Percentiles rank a stretch among this genome's conserved stretches.
Conservation (phyloP, 2,329 filamentous ascomycete species). For the Scedosporium aurantiacum region DNA sequence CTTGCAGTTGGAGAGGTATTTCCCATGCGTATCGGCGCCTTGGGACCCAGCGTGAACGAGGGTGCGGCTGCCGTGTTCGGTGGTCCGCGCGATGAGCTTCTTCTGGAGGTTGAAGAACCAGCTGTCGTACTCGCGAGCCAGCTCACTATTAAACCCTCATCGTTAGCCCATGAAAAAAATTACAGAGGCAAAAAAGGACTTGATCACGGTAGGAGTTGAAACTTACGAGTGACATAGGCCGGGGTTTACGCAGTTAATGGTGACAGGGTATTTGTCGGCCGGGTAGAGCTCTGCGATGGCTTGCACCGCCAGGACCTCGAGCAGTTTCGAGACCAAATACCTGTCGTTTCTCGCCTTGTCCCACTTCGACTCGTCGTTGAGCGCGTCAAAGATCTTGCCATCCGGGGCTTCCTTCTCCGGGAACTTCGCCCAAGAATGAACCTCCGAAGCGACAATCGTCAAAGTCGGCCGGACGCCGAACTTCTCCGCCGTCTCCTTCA, state of each 20-base stretch:
- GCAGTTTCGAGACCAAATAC: constrained; percentile 21
- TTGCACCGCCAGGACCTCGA: constrained; percentile 18
- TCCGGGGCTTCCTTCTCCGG: not conserved
- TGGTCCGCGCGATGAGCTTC: constrained; percentile 20
- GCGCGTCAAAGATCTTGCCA: constrained; percentile 14
- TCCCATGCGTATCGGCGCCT: constrained; percentile 27
- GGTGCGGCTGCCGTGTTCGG: constrained; percentile 28
- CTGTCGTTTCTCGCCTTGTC: constrained; percentile 8
- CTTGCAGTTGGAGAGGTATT: constrained; percentile 25
- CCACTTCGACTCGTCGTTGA: constrained; percentile 16
- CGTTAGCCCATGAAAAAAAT: too few relatives aligned
- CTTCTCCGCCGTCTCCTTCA: constrained; percentile 13
- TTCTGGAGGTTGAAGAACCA: not conserved
- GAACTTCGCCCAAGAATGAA: constrained; percentile 10
- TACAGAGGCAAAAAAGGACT: too few relatives aligned
- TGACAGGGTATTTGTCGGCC: constrained; percentile 16
- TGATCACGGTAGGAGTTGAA: not conserved
- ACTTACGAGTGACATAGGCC: constrained; percentile 26
- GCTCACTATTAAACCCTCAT: constrained; percentile 22
- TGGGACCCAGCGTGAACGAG: constrained; percentile 25
- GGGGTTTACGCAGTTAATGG: constrained; percentile 28
- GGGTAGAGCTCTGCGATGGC: constrained; percentile 19
- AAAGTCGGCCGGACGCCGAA: not conserved
- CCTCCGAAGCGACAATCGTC: constrained; percentile 7
- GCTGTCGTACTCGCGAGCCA: constrained; percentile 14